These are phyloP conservation scores for Aspergillus novoparasiticus DNA, from an alignment of 2,329 filamentous ascomycete genomes.

Conservation along the genomic window DNA sequence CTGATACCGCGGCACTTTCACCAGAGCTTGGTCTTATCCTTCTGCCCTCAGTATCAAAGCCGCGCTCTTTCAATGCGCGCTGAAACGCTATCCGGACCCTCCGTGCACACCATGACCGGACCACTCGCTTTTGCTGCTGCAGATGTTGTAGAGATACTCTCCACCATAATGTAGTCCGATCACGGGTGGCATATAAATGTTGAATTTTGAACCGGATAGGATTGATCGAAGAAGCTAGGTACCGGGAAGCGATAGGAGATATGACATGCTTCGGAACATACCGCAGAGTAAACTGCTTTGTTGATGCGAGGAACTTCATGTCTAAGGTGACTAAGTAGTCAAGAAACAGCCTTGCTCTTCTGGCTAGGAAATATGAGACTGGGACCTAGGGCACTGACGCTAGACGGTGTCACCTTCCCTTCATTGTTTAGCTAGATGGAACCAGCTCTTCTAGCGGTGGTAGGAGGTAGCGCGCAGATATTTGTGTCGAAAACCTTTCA, in stretches of 20 bases:
- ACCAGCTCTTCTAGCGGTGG: background rate
- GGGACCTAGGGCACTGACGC: background rate
- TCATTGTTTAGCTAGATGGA: background rate
- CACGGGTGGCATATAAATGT: constrained; percentile 40
- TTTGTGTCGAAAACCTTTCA: background rate
- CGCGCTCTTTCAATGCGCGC: constrained; percentile 48
- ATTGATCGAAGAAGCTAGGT: constrained; percentile 31
- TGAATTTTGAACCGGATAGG: constrained; percentile 41
- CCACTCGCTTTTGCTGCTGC: constrained; percentile 41
- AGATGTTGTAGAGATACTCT: constrained; percentile 37
- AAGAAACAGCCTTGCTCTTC: background rate
- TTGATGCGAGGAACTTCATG: constrained; percentile 24
- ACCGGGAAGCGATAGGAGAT: constrained; percentile 34
- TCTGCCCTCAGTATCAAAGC: constrained; percentile 44
- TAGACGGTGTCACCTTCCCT: background rate
- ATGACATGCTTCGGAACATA: constrained; percentile 27
- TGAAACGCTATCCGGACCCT: constrained; percentile 49
- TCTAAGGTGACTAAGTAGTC: background rate
- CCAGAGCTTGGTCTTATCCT: constrained; percentile 15
- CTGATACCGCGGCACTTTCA: background rate
- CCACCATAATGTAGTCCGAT: constrained; percentile 53
- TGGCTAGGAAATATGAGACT: background rate
- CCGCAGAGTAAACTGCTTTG: constrained; percentile 26
- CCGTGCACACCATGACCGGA: constrained; percentile 50
- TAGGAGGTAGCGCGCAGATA: background rate